Evolutionary conservation across 345 rosid species (phyloP).

Genomic region (Populus euphratica): DNA sequence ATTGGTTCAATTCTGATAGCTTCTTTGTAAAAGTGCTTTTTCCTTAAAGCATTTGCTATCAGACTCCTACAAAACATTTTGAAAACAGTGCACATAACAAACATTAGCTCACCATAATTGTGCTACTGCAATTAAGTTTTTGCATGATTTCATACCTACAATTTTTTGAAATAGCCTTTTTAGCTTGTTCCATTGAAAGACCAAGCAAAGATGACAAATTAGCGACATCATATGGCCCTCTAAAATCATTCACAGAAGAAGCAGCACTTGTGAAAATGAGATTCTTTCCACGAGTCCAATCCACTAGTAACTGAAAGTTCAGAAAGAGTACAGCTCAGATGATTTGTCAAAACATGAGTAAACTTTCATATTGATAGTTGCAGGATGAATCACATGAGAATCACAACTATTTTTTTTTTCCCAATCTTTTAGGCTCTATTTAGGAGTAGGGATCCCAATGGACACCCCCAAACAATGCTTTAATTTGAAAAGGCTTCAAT

Average conservation of each 20-base stretch:
- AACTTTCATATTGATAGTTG: not conserved
- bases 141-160: conserved; percentile 55
- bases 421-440: no score
- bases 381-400: not conserved
- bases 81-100: conserved; percentile 4
- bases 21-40: conserved; percentile 67
- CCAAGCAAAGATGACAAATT: conserved; percentile 74
- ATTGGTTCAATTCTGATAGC: conserved; percentile 57
- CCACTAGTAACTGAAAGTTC: conserved; percentile 59
- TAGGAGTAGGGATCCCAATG: not conserved
- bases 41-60: conserved; percentile 58
- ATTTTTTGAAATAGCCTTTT: conserved; percentile 67
- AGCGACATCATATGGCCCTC: conserved; percentile 83
- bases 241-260: conserved; percentile 60
- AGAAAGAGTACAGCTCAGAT: conserved; percentile 1
- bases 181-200: conserved; percentile 65
- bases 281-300: conserved; percentile 85
- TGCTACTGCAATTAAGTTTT: not conserved
- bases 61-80: conserved; percentile 47
- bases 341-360: not conserved
- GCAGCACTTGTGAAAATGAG: conserved; percentile 73
- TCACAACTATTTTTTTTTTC: not conserved
- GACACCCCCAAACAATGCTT: not conserved
- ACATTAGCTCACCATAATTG: conserved; percentile 3
- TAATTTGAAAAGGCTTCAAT: not conserved